Evolutionary conservation across 1,284 basidiomycete species (phyloP), one percentile per base, ranked within the genome.

Genomic region (Apiotrichum veenhuisii): DNA sequence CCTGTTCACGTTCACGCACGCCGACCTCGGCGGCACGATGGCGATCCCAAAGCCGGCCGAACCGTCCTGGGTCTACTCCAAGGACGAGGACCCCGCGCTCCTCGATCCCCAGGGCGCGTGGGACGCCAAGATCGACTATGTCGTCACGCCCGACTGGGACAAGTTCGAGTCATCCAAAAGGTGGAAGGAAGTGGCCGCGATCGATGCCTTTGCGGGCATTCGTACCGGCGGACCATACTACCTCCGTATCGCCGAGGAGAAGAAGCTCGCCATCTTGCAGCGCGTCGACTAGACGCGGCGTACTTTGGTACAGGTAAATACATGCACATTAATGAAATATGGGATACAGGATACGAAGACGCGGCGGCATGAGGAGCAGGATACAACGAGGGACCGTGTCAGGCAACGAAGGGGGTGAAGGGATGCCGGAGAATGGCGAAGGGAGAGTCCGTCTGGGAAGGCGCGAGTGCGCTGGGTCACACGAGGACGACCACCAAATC

Each of bases 1-100:
- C 0, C 83, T 93, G 45, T 96, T 96, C 80, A 84, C 88, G 8
- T 89, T 93, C 58, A 79, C 83, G 15, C 80, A 88, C 59, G 73
- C 84, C 0, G 50, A 46, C 14, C 3, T 33, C 1, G 15, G 15
- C 4, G 14, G 23, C 23, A 9, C 14, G 17, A 3, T 33, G 3
- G 63, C 55, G 34, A 60, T 64, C 7, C 58, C 62, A 38, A 40
- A 25, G 47, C 55, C 53, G 12, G 41, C 26, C 1, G 22, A 47
- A 30, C 66, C 67, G 10, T n/a, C 67, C 26, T 90, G 88, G 87
- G 77, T 75, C 27, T 92, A 91, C 77, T 83, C 88, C 75, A 91
- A 91, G 77, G 87, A 87, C 0, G 89, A 92, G 72, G 76, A 81
- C 45, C 75, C 88, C 23, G 40, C 22, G 5, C 77, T 82, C 0